Conservation (phyloP, 2,329 filamentous ascomycete species). For the Fusarium begoniae region DNA sequence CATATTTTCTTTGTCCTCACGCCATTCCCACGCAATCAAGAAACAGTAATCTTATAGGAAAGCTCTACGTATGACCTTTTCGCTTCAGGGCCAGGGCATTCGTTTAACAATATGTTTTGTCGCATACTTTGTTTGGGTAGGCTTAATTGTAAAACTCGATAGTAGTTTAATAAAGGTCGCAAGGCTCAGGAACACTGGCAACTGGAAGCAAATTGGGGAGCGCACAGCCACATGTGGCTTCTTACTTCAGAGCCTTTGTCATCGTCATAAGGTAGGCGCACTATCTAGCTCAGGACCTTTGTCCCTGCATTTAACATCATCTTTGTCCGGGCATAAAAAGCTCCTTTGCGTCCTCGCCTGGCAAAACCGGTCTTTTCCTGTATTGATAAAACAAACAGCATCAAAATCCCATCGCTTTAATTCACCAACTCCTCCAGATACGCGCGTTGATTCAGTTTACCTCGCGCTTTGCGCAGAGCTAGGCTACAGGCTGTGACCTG, state of each 20-base stretch:
- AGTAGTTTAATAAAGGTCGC: not conserved
- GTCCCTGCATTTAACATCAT: conserved; percentile 24
- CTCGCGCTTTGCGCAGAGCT: conserved; percentile 27
- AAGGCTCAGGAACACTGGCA: not conserved
- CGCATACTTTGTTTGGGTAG: not conserved
- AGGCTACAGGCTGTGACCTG: conserved; percentile 27
- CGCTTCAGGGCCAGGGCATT: not conserved
- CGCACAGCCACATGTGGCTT: conserved; percentile 33
- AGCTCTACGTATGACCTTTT: not conserved
- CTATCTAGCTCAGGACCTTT: conserved; percentile 19
- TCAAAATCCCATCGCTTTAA: not conserved
- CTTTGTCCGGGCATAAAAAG: conserved; percentile 19
- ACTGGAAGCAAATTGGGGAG: not conserved
- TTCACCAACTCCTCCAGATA: not conserved
- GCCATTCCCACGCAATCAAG: not conserved
- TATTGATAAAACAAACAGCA: not conserved
- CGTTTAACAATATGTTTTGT: not conserved
- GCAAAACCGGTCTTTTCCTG: not conserved
- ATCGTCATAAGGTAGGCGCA: conserved; percentile 37
- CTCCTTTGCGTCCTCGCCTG: not conserved
- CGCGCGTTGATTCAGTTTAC: not conserved
- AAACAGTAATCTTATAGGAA: not conserved
- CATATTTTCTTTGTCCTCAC: not conserved
- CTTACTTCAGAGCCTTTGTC: conserved; percentile 36
- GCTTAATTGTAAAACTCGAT: not conserved